These are phyloP conservation scores for Saturnispora quitensis DNA, from an alignment of 805 yeast species.

Conservation along the genomic window DNA sequence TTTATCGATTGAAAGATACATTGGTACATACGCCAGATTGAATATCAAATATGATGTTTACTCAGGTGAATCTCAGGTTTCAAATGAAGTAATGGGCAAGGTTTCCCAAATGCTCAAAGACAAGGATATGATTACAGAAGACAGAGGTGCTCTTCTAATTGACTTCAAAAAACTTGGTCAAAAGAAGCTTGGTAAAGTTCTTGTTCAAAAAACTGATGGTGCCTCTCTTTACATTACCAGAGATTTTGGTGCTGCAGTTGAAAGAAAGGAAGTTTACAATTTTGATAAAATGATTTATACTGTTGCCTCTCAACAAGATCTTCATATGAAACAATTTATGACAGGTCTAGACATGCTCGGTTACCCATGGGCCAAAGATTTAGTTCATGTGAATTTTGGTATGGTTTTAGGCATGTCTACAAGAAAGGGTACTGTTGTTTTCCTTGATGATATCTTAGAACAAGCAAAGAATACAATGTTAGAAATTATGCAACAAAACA, in stretches of 20 bases:
- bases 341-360: conserved; percentile 89
- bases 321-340: conserved; percentile 88
- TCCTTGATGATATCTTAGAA: conserved; percentile 85
- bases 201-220: conserved; percentile 92
- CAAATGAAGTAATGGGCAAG: conserved; percentile 57
- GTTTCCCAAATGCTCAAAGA: conserved; percentile 57
- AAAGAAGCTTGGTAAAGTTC: conserved; percentile 87
- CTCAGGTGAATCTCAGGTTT: conserved; percentile 94
- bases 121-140: conserved; percentile 68
- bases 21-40: conserved; percentile 82
- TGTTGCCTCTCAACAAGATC: conserved; percentile 92
- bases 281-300: conserved; percentile 97
- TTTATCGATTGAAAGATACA: conserved; percentile 79
- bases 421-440: conserved; percentile 97
- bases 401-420: conserved; percentile 99
- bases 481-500: conserved; percentile 90
- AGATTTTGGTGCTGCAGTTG: conserved; percentile 94
- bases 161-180: conserved; percentile 70
- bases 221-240: conserved; percentile 90
- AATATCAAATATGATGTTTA: conserved; percentile 83
- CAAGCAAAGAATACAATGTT: conserved; percentile 93
- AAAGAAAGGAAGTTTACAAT: conserved; percentile 72
- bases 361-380: conserved; percentile 67
- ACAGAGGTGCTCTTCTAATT: conserved; percentile 83
- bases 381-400: conserved; percentile 88